A percentile compares a stretch with the other conserved stretches of the same genome.
phyloP scores from a whole-genome alignment of 169 alveolate genomes.

The Cryptosporidium sp. region DNA sequence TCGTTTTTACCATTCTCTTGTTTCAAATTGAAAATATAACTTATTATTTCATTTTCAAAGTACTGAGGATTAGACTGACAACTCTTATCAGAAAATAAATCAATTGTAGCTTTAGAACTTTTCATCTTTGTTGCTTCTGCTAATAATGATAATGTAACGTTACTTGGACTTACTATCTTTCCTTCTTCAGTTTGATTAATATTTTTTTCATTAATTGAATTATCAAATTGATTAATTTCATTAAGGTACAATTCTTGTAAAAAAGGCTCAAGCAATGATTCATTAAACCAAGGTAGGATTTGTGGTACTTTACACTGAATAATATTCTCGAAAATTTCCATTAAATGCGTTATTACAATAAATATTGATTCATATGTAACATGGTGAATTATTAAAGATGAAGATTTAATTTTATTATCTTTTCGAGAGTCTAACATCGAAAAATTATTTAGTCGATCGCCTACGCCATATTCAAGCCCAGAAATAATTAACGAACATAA shows the following conservation, averaged over 20 bases:
- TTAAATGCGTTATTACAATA: conserved; percentile 64
- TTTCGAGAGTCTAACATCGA: background rate
- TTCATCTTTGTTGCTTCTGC: conserved; percentile 73
- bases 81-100: background rate
- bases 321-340: conserved; percentile 54
- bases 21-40: conserved; percentile 18
- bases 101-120: background rate
- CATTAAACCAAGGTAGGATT: conserved; percentile 67
- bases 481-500: conserved; percentile 61
- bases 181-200: background rate
- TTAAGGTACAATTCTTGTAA: conserved; percentile 16
- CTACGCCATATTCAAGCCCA: conserved; percentile 15
- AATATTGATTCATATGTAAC: conserved; percentile 71
- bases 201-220: background rate
- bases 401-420: background rate
- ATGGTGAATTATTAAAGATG: conserved; percentile 22
- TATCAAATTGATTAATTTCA: background rate
- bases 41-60: conserved; percentile 24
- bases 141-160: conserved; percentile 43
- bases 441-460: background rate
- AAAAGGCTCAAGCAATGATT: conserved; percentile 60
- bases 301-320: conserved; percentile 50
- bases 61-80: background rate
- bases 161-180: conserved; percentile 35
- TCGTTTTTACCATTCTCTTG: background rate